Conservation (phyloP, 208 protist genomes). For the Trypanosoma scelopori region DNA sequence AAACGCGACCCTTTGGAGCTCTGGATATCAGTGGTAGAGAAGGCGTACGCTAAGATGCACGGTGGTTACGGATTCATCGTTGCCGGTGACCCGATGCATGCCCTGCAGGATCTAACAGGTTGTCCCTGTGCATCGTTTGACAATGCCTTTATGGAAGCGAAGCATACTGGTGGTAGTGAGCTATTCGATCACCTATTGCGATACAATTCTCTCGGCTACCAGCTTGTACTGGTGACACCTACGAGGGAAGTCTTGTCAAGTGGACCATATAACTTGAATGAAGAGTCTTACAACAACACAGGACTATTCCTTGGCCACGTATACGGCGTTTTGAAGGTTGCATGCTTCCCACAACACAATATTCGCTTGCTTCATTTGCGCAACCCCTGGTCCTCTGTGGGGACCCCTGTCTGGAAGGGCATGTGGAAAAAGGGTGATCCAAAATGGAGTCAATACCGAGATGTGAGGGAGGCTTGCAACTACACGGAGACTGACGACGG, state of each 20-base stretch:
- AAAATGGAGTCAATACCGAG: constrained; percentile 64
- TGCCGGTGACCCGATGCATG: constrained; percentile 70
- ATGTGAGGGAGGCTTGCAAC: constrained; percentile 45
- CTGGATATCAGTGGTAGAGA: constrained; percentile 82
- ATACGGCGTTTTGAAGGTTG: constrained; percentile 65
- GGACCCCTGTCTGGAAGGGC: constrained; percentile 40
- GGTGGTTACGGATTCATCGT: constrained; percentile 80
- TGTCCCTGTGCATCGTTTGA: constrained; percentile 73
- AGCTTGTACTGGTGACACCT: constrained; percentile 60
- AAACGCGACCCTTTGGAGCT: constrained; percentile 69
- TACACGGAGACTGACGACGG: constrained; percentile 46
- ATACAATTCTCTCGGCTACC: constrained; percentile 53
- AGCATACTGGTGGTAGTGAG: constrained; percentile 42
- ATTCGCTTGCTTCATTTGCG: constrained; percentile 63
- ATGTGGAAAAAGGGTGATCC: constrained; percentile 59
- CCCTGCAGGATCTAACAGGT: constrained; percentile 76
- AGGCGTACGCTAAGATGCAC: constrained; percentile 90
- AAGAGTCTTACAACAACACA: constrained; percentile 51
- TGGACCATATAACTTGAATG: constrained; percentile 29
- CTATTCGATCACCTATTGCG: constrained; percentile 49
- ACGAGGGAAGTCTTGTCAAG: constrained; percentile 48
- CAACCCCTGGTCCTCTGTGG: constrained; percentile 56
- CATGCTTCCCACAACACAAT: constrained; percentile 49
- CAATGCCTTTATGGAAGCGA: constrained; percentile 56
- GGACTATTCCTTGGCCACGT: constrained; percentile 59